Evolutionary conservation across 345 rosid genomes (phyloP), one percentile per base, ranked within the genome.

Genomic region (Arabidopsis suecica): DNA sequence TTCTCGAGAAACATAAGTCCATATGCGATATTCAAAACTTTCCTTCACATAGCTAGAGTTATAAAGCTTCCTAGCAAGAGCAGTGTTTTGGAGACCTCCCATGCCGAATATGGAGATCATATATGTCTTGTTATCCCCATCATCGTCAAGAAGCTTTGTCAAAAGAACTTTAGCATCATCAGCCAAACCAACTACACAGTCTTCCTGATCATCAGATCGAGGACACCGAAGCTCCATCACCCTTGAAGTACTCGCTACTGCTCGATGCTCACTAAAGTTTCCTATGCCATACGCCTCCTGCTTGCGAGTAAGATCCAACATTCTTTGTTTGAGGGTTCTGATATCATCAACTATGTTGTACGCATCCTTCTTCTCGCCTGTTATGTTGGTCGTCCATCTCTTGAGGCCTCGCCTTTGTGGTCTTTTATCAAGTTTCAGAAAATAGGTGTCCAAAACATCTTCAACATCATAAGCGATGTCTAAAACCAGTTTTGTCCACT

Each of bases 41-140:
- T 0, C 25, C 61, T 67, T 75, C 66, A 75, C 67, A 10, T 36
- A 44, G 0, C 0, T 0, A 0, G 38, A 67, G 67, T 74, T 65
- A 14, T 69, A 79, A 2, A 79, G 64, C 68, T 62, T 74, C 12
- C 71, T 48, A 1, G 66, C 78, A 9, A 78, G 40, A 0, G 78
- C 68, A 1, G 82, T 73, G 47, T 78, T 78, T 41, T 78, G 78
- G 2, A 78, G 73, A 28, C 75, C 82, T 60, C 78, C 78, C 78
- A 78, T 73, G 1, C 82, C 82, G 0, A 47, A 78, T 30, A 78
- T 40, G 0, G 82, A 73, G 34, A 73, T 68, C 13, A 73, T 42
- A 30, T 5, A 63, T 11, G n/a, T 47, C 4, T 36, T 65, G 0
- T 20, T 1, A 5, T 59, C 61, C 10, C 1, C 23, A 5, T 28